Evolutionary conservation across 176 grass and related monocot genomes (phyloP), one percentile per base, ranked within the genome.

Genomic region (Chrysopogon serrulatus): DNA sequence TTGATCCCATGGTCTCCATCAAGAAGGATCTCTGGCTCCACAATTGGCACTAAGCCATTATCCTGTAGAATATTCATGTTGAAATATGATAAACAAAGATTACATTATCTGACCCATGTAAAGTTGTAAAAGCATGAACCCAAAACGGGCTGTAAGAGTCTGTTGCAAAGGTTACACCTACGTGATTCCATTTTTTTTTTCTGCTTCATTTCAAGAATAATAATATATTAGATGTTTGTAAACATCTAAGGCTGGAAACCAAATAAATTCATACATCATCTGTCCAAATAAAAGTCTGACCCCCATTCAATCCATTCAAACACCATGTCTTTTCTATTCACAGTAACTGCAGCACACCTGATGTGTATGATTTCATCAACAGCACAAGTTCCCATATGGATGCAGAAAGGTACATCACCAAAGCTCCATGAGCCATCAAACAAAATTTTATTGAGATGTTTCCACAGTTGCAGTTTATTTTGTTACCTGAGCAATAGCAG

Each of bases 21-120:
- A 21, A 98, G 91, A 48, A 98, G 96, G 83, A 98, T 96, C 86
- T 99, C 96, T 70, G 93, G 96, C 86, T 99, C 96, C 73, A 99
- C 93, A 78, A 96, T 99, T 43, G 96, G 96, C 62, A 96, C 96
- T 49, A 99, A 85, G 4, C 96, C 96, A 71, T 95, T 99, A 78
- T 92, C 93, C 96, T 99, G 64, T 40, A 85, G 49, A 61, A 78
- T 71, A 54, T 67, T 40, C 23, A 75, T 3, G 40, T 76, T 16
- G 2, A 66, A 67, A 83, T 13, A 74, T 79, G 39, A 0, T 68
- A 68, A 81, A 45, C 14, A 62, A 60, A 68, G 3, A 68, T 39
- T 14, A 2, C 16, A 74, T 49, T 57, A 60, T 3, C 21, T 19
- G 31, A 30, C 11, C 0, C 1, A 40, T 0, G 0, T 10, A 75